Evolutionary conservation across 768 basidiomycete species (phyloP), one percentile per base, ranked within the genome.

Genomic region (Pleurotus djamor): DNA sequence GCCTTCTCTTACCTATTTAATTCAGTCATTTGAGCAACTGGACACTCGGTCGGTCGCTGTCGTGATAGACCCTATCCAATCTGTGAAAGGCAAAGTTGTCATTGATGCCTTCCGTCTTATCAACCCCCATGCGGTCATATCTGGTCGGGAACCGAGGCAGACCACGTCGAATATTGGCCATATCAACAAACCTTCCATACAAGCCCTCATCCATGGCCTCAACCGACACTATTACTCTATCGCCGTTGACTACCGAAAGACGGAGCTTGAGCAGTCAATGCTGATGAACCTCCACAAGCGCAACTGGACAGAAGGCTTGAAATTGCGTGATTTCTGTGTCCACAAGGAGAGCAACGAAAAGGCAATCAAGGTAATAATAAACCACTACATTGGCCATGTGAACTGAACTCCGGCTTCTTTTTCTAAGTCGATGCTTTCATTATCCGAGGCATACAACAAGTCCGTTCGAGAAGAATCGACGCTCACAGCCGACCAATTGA

Each of bases 71-170:
- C 97, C 97, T 38, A 98, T 98, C 67, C 97, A 98, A 73, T 98
- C 96, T 43, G 97, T 99, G 68, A 96, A 96, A 74, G 92, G 92
- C 56, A 99, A 98, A 74, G 97, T 99, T 45, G 97, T 98, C 52
- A 98, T 99, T 63, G 97, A 98, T 74, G 97, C 97, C 2, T 99
- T 99, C 82, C 89, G 97, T 60, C 88, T 95, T 48, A 98, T 99
- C 75, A 92, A 91, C 70, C 94, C 96, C 16, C 87, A 93, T 66
- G 82, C 88, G 48, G 88, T 98, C 61, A 87, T 97, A 62, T 81
- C 90, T 59, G 97, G 97, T 52, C 89, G 92, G 58, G 97, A 99
- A 76, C 93, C 95, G 9, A 85, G 97, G 28, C 97, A 98, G 73
- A 96, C 94, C 57, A 99, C 97, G 13, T 95, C 92, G 48, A 99